phyloP scores from a whole-genome alignment of 116 monocot genomes.

The Iris pallida region DNA sequence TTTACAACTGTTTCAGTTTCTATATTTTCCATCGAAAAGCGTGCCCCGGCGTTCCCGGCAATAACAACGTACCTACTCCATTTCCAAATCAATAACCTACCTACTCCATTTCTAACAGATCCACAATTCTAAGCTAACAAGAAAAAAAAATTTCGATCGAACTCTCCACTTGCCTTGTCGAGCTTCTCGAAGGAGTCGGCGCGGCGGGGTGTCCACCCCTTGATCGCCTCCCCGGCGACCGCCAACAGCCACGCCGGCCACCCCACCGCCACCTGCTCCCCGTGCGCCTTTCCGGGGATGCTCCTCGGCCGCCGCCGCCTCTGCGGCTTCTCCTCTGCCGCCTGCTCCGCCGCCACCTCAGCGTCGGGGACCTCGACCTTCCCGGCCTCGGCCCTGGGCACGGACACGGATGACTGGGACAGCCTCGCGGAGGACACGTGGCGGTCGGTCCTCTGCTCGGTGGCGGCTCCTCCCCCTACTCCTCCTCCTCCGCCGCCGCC shows the following conservation, averaged over 20 bases:
- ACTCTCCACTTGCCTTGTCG: conserved; percentile 27
- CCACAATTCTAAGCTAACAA: no score
- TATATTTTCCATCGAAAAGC: no score
- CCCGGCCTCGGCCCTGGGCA: not conserved
- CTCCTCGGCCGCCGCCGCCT: conserved; percentile 12
- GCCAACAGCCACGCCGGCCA: conserved; percentile 57
- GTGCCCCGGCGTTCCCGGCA: no score
- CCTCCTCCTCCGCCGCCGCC: not conserved
- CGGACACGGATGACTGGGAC: not conserved
- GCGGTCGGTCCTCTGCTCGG: conserved; percentile 7
- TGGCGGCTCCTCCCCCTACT: not conserved
- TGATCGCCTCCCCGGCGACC: conserved; percentile 54
- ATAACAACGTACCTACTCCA: no score
- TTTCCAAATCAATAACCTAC: no score
- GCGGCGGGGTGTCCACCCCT: conserved; percentile 50
- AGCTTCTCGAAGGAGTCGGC: conserved; percentile 55
- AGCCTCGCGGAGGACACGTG: conserved; percentile 4
- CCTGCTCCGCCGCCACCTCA: not conserved
- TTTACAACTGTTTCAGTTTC: no score
- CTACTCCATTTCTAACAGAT: no score
- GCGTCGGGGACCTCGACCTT: not conserved
- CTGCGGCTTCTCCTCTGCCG: conserved; percentile 1
- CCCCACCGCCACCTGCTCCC: conserved; percentile 49
- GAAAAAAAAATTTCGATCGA: no score
- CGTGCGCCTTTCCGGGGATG: conserved; percentile 3